Evolutionary conservation across 2,329 filamentous ascomycete species (phyloP).

Genomic region (Acephala macrosclerotiorum): DNA sequence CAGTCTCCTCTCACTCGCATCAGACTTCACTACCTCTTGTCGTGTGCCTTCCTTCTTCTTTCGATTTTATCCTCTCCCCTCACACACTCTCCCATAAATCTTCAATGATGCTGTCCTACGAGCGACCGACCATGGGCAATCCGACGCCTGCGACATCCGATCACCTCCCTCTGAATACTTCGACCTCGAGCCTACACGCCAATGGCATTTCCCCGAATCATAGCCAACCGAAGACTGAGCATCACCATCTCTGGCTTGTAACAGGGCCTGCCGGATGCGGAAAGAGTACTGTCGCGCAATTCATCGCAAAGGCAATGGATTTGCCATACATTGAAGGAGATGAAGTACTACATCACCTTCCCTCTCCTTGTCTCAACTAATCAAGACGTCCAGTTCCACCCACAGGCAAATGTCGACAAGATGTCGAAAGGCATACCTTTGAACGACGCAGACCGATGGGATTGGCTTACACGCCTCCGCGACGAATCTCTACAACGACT

Average conservation of each 20-base stretch:
- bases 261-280: constrained; percentile 82
- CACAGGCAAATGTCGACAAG: constrained; percentile 83
- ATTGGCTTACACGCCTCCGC: constrained; percentile 86
- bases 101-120: constrained; percentile 41
- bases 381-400: constrained; percentile 66
- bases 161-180: constrained; percentile 35
- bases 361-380: constrained; percentile 22
- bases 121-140: constrained; percentile 38
- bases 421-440: constrained; percentile 86
- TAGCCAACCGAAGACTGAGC: constrained; percentile 34
- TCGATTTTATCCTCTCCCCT: background rate
- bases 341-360: constrained; percentile 62
- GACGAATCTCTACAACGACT: constrained; percentile 68
- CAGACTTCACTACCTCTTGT: constrained; percentile 20
- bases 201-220: constrained; percentile 25
- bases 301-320: constrained; percentile 66
- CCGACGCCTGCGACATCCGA: constrained; percentile 36
- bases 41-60: constrained; percentile 20
- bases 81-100: background rate
- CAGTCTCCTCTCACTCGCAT: constrained; percentile 12
- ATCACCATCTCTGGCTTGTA: constrained; percentile 80
- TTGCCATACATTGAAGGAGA: constrained; percentile 81
- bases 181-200: constrained; percentile 28
- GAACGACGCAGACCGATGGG: constrained; percentile 94
- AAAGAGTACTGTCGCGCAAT: constrained; percentile 77